Evolutionary conservation across 495 filamentous ascomycete species (phyloP), one percentile per base, ranked within the genome.

Genomic region (Chaetomium cochliodes): DNA sequence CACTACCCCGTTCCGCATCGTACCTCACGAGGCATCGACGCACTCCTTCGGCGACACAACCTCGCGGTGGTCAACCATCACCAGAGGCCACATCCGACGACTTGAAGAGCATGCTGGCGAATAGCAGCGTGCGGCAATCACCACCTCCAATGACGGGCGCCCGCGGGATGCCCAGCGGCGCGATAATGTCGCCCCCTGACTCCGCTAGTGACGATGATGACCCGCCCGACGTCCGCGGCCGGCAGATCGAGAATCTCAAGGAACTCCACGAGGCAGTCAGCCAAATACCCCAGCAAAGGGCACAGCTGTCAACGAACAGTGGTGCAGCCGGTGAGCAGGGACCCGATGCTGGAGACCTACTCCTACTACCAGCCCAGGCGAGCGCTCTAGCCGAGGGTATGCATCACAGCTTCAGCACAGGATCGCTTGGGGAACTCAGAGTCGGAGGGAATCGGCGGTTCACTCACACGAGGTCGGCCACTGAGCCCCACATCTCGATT

Each of bases 141-240:
- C 90, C 91, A 18, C 88, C 90, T 30, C 91, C 91, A 15, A 72
- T 89, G 51, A 90, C 84, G 66, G 85, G 87, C 77, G 84, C 85
- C 39, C 75, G 78, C 25, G 64, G 79, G 47, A 91, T 96, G 74
- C 91, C 92, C 39, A 83, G 86, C 42, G 91, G 89, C 57, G 92
- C 92, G 44, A 81, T 96, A 54, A 88, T 93, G 26, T 96, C 93
- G 3, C 92, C 92, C 23, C 93, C 93, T 0, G 93, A 97, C 61
- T 97, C 93, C 13, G 80, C 83, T 42, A 91, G 91, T 73, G 94
- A 98, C 74, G 93, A 97, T 69, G 94, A 97, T 65, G 84, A 86
- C 9, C 65, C 70, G 42, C 78, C 69, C 60, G 82, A 76, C 70
- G 72, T 73, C 22, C 77, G 81, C 25, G 44, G 79, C 42, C 82